Conservation (phyloP, 2,329 filamentous ascomycete species). For the Fusarium sp. region DNA sequence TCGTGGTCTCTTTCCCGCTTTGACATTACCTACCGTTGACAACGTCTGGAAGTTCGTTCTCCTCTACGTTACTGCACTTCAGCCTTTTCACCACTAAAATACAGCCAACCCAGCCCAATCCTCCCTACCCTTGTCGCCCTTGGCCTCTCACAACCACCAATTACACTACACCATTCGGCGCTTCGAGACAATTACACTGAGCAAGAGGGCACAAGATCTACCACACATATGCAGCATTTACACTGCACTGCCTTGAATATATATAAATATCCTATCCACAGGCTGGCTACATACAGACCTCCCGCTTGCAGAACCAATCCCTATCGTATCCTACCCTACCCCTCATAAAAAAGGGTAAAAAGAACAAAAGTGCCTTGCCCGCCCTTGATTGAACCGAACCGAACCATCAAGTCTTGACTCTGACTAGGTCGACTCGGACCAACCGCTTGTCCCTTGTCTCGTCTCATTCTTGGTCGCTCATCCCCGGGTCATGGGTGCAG, state of each 20-base stretch:
- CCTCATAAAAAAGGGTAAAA: conserved; percentile 21
- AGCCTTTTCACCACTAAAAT: conserved; percentile 13
- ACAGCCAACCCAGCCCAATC: neutral
- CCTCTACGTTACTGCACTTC: neutral
- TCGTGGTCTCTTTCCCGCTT: neutral
- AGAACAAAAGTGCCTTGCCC: conserved; percentile 1
- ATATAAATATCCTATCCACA: conserved; percentile 12
- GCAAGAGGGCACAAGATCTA: conserved; percentile 27
- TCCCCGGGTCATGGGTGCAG: conserved; percentile 28
- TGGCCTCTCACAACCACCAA: conserved; percentile 4
- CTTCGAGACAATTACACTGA: conserved; percentile 25
- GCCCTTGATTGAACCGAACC: neutral
- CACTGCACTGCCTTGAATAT: neutral
- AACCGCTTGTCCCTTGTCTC: conserved; percentile 21
- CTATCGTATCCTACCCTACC: conserved; percentile 19
- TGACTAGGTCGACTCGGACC: conserved; percentile 20
- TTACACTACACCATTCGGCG: conserved; percentile 22
- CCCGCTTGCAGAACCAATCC: conserved; percentile 34
- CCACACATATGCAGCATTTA: conserved; percentile 17
- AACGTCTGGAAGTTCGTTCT: neutral
- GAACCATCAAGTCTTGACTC: neutral
- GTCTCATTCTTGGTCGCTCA: conserved; percentile 33
- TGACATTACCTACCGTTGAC: neutral
- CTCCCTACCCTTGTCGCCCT: neutral
- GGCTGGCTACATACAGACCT: conserved; percentile 6